These are phyloP conservation scores for Chlamydomonas applanata DNA, from an alignment of 139 green algal genomes.

Conservation along the genomic window DNA sequence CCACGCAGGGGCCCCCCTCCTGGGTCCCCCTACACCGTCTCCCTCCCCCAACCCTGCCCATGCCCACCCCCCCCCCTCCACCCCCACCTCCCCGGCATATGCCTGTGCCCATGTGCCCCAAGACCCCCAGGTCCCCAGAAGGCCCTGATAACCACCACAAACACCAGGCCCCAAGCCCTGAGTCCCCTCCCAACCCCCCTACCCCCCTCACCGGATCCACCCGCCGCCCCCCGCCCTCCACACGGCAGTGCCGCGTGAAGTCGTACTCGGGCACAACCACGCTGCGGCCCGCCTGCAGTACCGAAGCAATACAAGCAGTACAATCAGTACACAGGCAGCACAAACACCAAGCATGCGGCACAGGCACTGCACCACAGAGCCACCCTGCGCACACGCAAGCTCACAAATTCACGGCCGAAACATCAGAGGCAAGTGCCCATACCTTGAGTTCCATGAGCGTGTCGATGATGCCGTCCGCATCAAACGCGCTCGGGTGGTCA, in stretches of 20 bases:
- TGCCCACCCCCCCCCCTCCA: too few relatives aligned
- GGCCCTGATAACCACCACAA: not conserved
- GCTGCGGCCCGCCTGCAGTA: not conserved
- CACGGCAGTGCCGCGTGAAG: not conserved
- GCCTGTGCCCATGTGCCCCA: too few relatives aligned
- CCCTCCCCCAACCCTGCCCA: too few relatives aligned
- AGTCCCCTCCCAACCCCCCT: too few relatives aligned
- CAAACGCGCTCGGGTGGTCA: slow-evolving; percentile 72
- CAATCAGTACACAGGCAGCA: too few relatives aligned
- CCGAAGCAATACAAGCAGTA: too few relatives aligned
- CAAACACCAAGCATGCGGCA: too few relatives aligned
- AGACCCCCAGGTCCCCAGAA: too few relatives aligned
- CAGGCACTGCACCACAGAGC: not conserved
- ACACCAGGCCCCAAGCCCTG: not conserved
- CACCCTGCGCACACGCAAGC: not conserved
- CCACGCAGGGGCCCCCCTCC: too few relatives aligned
- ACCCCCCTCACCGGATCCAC: not conserved
- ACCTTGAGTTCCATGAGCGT: slow-evolving; percentile 25
- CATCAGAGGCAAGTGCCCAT: slow-evolving; percentile 25
- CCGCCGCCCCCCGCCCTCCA: not conserved
- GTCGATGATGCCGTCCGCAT: slow-evolving; percentile 7
- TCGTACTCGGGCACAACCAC: not conserved
- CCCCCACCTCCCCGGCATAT: too few relatives aligned
- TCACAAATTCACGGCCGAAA: too few relatives aligned
- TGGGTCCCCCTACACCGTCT: too few relatives aligned